Evolutionary conservation across 257 asterid species (phyloP).

Genomic region (Solanum chilense): DNA sequence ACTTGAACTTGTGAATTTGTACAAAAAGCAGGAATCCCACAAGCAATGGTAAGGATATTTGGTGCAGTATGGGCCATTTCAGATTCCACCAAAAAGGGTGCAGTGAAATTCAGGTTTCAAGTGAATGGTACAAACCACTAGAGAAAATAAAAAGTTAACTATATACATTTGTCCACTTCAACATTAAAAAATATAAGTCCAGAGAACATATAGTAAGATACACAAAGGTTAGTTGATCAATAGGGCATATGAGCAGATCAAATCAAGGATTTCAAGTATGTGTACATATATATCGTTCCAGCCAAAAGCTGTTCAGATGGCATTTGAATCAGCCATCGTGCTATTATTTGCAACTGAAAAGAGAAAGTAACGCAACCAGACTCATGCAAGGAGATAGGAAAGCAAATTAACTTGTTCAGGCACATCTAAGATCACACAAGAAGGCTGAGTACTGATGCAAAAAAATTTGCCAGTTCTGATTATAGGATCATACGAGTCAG

Average conservation of each 20-base stretch:
- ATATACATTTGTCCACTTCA: not conserved
- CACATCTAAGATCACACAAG: not conserved
- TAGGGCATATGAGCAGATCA: not conserved
- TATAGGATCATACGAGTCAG: not conserved
- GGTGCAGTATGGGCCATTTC: slow-evolving; percentile 13
- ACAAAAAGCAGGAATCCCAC: not conserved
- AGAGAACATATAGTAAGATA: not conserved
- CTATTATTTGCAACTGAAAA: not conserved
- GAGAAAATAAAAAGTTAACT: not conserved
- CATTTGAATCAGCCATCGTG: not conserved
- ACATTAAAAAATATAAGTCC: not conserved
- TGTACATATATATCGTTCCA: not conserved
- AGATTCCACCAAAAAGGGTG: slow-evolving; percentile 1
- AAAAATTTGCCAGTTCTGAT: not conserved
- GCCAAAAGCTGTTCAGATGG: not conserved
- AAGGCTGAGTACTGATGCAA: not conserved
- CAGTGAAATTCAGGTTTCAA: not conserved
- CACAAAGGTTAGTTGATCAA: not conserved
- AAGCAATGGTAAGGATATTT: not conserved
- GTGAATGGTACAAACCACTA: not conserved
- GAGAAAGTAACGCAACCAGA: not conserved
- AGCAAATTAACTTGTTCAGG: not conserved
- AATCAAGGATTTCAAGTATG: not conserved
- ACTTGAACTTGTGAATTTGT: not conserved
- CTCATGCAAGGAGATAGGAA: not conserved